Evolutionary conservation across 345 rosid species (phyloP).

Genomic region (Eucalyptus cloeziana): DNA sequence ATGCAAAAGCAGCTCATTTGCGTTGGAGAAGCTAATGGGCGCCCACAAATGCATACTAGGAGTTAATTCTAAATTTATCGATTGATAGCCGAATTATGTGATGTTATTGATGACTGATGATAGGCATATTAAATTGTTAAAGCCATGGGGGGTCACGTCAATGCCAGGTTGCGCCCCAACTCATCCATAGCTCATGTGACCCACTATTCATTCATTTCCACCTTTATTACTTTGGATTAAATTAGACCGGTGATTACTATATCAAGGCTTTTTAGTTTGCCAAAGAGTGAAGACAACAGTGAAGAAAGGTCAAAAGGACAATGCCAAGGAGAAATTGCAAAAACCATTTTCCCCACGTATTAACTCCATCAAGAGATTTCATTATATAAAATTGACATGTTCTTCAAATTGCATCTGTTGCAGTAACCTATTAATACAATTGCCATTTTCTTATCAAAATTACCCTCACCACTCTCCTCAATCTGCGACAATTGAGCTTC

Average conservation of each 20-base stretch:
- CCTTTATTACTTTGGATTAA: neutral
- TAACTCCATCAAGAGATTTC: too few species aligned
- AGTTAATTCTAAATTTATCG: neutral
- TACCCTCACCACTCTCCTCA: neutral
- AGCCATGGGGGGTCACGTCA: too few species aligned
- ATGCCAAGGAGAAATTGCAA: too few species aligned
- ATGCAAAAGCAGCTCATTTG: neutral
- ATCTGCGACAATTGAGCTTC: neutral
- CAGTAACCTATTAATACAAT: too few species aligned
- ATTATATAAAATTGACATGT: too few species aligned
- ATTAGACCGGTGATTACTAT: neutral
- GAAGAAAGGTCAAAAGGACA: too few species aligned
- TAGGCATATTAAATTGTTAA: neutral
- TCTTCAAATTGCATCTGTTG: too few species aligned
- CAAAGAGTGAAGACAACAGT: too few species aligned
- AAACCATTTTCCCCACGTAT: too few species aligned
- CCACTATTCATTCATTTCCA: neutral
- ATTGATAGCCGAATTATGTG: neutral
- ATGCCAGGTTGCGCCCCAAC: too few species aligned
- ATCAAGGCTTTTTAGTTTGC: too few species aligned
- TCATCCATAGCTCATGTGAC: neutral
- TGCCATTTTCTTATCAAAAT: too few species aligned
- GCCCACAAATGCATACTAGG: neutral
- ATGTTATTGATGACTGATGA: neutral
- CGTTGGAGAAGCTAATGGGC: neutral